Percentiles rank a stretch among this genome's conserved stretches.
These are phyloP conservation scores for Aegle marmelos DNA, from an alignment of 345 rosid genomes.

Conservation along the genomic window DNA sequence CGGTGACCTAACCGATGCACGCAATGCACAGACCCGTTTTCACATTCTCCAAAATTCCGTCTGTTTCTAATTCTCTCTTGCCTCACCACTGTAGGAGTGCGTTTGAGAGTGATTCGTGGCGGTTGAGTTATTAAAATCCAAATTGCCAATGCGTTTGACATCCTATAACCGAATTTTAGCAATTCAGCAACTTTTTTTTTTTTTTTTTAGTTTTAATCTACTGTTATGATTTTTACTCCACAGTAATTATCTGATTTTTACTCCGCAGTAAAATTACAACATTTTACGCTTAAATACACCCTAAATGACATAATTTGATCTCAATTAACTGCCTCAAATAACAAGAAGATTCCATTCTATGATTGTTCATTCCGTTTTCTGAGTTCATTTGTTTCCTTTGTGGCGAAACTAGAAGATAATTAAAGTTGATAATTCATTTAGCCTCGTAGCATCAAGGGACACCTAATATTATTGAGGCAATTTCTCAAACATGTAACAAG, in stretches of 20 bases:
- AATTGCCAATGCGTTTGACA: too few species aligned
- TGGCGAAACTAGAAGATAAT: background rate
- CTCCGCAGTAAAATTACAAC: too few species aligned
- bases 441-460: background rate
- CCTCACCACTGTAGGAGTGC: too few species aligned
- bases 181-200: too few species aligned
- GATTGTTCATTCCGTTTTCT: background rate
- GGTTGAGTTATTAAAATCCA: too few species aligned
- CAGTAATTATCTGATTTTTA: too few species aligned
- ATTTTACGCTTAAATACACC: too few species aligned
- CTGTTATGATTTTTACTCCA: too few species aligned
- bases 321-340: background rate
- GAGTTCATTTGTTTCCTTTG: background rate
- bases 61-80: background rate
- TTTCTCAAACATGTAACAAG: background rate
- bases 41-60: background rate
- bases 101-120: too few species aligned
- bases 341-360: background rate
- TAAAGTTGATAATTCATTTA: background rate
- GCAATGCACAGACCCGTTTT: background rate
- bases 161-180: too few species aligned
- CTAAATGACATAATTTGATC: background rate
- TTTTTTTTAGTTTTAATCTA: too few species aligned
- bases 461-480: background rate
- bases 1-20: constrained; percentile 10